Evolutionary conservation across 2,329 filamentous ascomycete genomes (phyloP).

Genomic region (Leptographium galeiforme): DNA sequence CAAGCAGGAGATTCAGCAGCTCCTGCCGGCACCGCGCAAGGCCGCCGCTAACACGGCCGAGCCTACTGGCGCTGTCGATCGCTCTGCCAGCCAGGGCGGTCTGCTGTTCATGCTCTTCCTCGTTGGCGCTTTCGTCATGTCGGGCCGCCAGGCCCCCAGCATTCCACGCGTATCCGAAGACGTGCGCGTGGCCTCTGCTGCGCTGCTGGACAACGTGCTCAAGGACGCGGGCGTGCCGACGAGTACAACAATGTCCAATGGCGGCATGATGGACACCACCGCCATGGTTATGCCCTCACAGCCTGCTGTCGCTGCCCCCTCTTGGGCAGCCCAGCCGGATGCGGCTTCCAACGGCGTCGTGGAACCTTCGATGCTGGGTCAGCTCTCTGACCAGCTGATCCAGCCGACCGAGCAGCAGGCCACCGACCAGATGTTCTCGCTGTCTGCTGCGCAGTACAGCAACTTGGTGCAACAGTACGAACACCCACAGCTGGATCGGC

Average conservation of each 20-base stretch:
- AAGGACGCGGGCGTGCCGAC: conserved; percentile 58
- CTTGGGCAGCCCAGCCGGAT: neutral
- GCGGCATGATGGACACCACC: neutral
- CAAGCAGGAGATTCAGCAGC: conserved; percentile 43
- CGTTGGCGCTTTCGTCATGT: conserved; percentile 90
- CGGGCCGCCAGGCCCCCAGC: conserved; percentile 61
- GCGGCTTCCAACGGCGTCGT: conserved; percentile 14
- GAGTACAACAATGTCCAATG: neutral
- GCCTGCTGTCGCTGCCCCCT: neutral
- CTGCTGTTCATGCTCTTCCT: conserved; percentile 91
- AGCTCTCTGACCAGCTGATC: conserved; percentile 55
- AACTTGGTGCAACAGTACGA: conserved; percentile 44
- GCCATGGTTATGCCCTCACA: neutral
- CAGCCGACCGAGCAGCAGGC: conserved; percentile 73
- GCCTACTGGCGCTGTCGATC: conserved; percentile 35
- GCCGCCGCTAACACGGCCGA: conserved; percentile 13
- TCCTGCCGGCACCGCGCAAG: conserved; percentile 37
- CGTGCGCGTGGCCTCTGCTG: conserved; percentile 63
- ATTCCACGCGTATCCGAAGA: conserved; percentile 71
- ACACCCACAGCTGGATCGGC: neutral
- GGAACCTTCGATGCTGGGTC: conserved; percentile 48
- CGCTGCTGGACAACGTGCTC: conserved; percentile 67
- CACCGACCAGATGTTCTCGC: conserved; percentile 74
- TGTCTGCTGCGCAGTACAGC: conserved; percentile 81
- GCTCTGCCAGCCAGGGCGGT: conserved; percentile 61